Base-by-base conservation (phyloP, 805 yeast species). In the Suhomyces xylopsoci region DNA sequence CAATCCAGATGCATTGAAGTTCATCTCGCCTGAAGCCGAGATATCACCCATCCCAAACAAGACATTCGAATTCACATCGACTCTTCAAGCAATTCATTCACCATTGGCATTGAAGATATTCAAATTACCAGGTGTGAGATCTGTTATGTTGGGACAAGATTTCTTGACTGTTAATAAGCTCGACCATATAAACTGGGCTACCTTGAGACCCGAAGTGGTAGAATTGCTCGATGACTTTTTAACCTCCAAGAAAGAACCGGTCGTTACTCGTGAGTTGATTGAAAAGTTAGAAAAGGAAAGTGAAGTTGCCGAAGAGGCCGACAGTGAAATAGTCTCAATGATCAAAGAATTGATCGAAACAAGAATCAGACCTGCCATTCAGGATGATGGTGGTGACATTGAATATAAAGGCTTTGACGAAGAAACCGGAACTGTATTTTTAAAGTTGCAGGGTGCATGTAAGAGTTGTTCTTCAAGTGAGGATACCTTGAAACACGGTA, bases 361-460 rank as follows among this genome's bases (percentile, higher is more conserved):
- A 1, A 84, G 97, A 66, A 92, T 94, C 49, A 85, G 97, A 64
- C 99, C 99, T 1, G 97, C 98, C 1, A 91, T 94, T 53, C 96
- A 91, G 73, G 99, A 94, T 63, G 99, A 94, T 64, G 99, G 99
- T 56, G 99, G 99, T 32, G 98, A 94, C 65, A 85, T 94, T 56
- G 92, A 90, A 61, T 96, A 84, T 67, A 81, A 88, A 54, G 94
- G 90, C 5, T 92, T 89, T 65, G 90, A 89, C 52, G 90, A 87
- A 57, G 89, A 86, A 53, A 79, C 87, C 0, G 99, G 99, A 1
- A 84, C 87, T 12, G 98, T 96, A 6, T 88, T 83, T 67, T 81
- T 94, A 61, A 90, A 88, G 66, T 76, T 94, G 45, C 92, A 90
- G 62, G 99, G 99, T 47, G 98, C 99, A 7, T 94, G 99, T 72